phyloP scores from a whole-genome alignment of 495 filamentous ascomycete species.

The Penicillium nucicola region DNA sequence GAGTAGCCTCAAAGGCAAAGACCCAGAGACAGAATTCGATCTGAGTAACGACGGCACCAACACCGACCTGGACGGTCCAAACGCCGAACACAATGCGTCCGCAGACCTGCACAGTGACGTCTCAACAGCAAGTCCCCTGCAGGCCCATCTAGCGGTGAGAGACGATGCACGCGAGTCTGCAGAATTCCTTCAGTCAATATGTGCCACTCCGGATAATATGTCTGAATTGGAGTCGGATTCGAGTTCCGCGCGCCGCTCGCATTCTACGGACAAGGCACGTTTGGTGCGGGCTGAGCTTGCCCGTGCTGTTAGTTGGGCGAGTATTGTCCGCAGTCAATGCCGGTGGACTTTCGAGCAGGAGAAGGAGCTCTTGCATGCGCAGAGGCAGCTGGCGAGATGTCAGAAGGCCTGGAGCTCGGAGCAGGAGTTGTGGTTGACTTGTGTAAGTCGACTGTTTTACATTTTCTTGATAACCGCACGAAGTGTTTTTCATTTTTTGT shows the following conservation, averaged over 20 bases:
- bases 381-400: constrained; percentile 31
- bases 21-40: constrained; percentile 6
- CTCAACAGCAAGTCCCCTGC: constrained; percentile 9
- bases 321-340: constrained; percentile 26
- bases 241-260: constrained; percentile 1
- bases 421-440: constrained; percentile 39
- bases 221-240: constrained; percentile 6
- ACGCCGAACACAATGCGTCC: background rate
- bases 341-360: constrained; percentile 40
- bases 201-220: background rate
- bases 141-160: constrained; percentile 27
- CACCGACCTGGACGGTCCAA: background rate
- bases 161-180: constrained; percentile 1
- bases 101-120: constrained; percentile 22
- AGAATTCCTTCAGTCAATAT: background rate
- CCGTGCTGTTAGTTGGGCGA: constrained; percentile 36
- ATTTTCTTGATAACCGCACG: too few species aligned
- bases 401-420: constrained; percentile 46
- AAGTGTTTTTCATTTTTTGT: too few species aligned
- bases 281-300: constrained; percentile 11
- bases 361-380: constrained; percentile 26
- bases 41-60: background rate
- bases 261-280: background rate
- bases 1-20: constrained; percentile 18
- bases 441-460: constrained; percentile 29